phyloP scores from a whole-genome alignment of 1,284 basidiomycete genomes.

The Rhodotorula sp. region DNA sequence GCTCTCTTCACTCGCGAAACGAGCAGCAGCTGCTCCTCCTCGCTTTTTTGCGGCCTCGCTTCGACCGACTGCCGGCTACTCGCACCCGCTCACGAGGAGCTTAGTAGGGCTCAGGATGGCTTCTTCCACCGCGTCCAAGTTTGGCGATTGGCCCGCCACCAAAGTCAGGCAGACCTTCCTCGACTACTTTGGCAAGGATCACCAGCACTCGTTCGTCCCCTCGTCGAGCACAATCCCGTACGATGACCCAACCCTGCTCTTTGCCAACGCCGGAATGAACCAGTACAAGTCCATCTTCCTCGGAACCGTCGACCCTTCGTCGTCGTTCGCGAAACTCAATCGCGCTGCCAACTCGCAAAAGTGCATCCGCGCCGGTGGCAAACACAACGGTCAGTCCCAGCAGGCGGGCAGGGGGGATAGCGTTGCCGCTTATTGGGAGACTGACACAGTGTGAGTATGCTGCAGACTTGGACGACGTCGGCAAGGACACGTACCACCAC shows the following conservation, averaged over 20 bases:
- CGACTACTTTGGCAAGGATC: slow-evolving; percentile 66
- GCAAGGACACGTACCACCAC: slow-evolving; percentile 76
- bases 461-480: slow-evolving; percentile 92
- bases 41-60: too few relatives aligned
- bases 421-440: neutral
- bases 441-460: neutral
- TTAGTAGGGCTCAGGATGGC: neutral
- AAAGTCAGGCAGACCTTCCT: slow-evolving; percentile 73
- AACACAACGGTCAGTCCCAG: slow-evolving; percentile 77
- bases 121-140: slow-evolving; percentile 45
- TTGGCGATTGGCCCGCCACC: slow-evolving; percentile 63
- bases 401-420: neutral
- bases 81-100: too few relatives aligned
- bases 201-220: slow-evolving; percentile 84
- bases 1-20: too few relatives aligned
- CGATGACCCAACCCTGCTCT: slow-evolving; percentile 84
- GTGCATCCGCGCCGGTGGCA: slow-evolving; percentile 96
- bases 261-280: slow-evolving; percentile 95
- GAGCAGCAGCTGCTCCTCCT: too few relatives aligned
- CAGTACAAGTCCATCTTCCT: slow-evolving; percentile 96
- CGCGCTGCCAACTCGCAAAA: slow-evolving; percentile 96
- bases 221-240: slow-evolving; percentile 93
- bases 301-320: slow-evolving; percentile 90
- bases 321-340: slow-evolving; percentile 79
- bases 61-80: too few relatives aligned